Base-by-base conservation (phyloP, 345 rosid species). In the Toxicodendron radicans region DNA sequence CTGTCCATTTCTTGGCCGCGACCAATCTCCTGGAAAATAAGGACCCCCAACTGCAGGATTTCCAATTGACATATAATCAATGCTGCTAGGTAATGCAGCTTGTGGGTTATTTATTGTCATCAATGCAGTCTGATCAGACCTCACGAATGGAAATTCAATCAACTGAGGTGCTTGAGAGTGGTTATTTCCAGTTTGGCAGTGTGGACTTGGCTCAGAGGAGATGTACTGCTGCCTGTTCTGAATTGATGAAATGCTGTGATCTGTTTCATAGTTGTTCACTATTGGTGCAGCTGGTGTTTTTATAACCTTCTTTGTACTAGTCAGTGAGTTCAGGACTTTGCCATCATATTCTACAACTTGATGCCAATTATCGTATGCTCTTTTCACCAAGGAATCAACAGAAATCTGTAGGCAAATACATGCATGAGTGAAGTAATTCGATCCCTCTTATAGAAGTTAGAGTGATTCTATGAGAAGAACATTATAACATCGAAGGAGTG, bases 321-420 rank as follows among this genome's bases (percentile, higher is more conserved):
- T 68, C 38, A 89, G 75, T 66, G 90, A 81, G 76, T 80, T 92
- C 52, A 95, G 82, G 68, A 87, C 84, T 78, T 91, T 90, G 13
- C 94, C 91, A 27, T 93, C 94, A 57, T 91, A 95, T 76, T 93
- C 96, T 27, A 90, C 64, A 1, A 91, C 97, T 79, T 83, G 90
- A 81, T 87, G 93, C 99, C 98, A 95, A 73, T 91, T 89, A 63
- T 92, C 98, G 57, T 93, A 91, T 56, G 99, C 98, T 68, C 75
- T 80, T 81, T 91, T 95, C 84, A 95, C 89, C 81, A 89, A 76
- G 49, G 90, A 84, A 81, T 95, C 98, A 56, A 91, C 99, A 27
- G 82, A 87, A 43, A 92, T 74, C 99, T 95, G 89, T 54, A 72
- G 45, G 74, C 70, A 80, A 77, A 68, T 17, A 49, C n/a, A 65